Conservation (phyloP, 23 red algal genomes). For the Porphyridium purpureum region DNA sequence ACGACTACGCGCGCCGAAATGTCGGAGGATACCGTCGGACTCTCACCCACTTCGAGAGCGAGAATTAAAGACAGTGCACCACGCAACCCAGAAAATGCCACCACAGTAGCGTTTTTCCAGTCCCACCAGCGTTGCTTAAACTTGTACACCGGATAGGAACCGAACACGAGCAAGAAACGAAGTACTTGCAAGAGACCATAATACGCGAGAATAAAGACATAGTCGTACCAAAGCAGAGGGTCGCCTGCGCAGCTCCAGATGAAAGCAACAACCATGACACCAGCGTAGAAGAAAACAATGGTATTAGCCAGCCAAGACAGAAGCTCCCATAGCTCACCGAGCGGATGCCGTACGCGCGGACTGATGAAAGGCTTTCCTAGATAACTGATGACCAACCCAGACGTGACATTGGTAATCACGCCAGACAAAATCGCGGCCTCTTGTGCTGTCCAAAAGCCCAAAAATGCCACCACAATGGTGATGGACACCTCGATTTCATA, state of each 20-base stretch:
- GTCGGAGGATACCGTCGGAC: slow-evolving; percentile 11
- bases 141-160: slow-evolving; percentile 45
- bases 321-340: slow-evolving; percentile 79
- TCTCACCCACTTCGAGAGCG: slow-evolving; percentile 62
- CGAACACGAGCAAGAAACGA: slow-evolving; percentile 47
- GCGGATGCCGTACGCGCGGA: slow-evolving; percentile 42
- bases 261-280: slow-evolving; percentile 66
- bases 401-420: slow-evolving; percentile 62
- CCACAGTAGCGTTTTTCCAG: slow-evolving; percentile 44
- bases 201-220: slow-evolving; percentile 32
- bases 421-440: slow-evolving; percentile 49
- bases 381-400: slow-evolving; percentile 47
- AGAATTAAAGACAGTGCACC: slow-evolving; percentile 77
- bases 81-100: slow-evolving; percentile 50
- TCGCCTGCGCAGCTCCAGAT: slow-evolving; percentile 69
- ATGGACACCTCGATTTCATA: slow-evolving; percentile 58
- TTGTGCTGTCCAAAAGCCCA: slow-evolving; percentile 86
- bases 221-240: slow-evolving; percentile 22
- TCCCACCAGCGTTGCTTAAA: slow-evolving; percentile 32
- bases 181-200: slow-evolving; percentile 62
- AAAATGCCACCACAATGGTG: slow-evolving; percentile 58
- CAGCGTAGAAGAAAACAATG: slow-evolving; percentile 84
- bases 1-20: slow-evolving; percentile 57
- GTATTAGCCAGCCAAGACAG: slow-evolving; percentile 77
- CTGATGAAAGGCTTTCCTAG: slow-evolving; percentile 49